Evolutionary conservation across 768 basidiomycete species (phyloP).

Genomic region (Lactarius akahatsu): DNA sequence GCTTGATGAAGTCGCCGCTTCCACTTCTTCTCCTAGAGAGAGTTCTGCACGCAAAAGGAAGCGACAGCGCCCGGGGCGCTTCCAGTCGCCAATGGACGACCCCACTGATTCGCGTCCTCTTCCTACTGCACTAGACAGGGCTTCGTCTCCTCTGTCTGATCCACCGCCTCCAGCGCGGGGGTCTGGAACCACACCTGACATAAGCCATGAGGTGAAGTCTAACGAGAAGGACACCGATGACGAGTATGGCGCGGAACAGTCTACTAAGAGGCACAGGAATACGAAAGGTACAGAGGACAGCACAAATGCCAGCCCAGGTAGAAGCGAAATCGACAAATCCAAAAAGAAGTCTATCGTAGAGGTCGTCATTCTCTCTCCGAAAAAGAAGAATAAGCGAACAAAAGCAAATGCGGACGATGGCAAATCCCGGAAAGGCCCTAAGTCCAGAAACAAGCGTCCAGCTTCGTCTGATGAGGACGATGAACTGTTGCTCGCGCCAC

Average conservation of each 20-base stretch:
- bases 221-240: constrained; percentile 23
- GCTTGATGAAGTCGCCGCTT: constrained; percentile 4
- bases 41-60: constrained; percentile 27
- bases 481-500: constrained; percentile 15
- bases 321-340: constrained; percentile 15
- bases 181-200: neutral
- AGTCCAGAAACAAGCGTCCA: neutral
- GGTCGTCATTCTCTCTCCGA: constrained; percentile 32
- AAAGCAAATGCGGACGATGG: constrained; percentile 17
- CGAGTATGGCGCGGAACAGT: constrained; percentile 24
- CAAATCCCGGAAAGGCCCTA: constrained; percentile 18
- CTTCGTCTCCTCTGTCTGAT: constrained; percentile 14
- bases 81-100: neutral
- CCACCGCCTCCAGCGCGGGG: constrained; percentile 7
- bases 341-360: constrained; percentile 28
- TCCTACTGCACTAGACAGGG: neutral
- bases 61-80: constrained; percentile 18
- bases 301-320: constrained; percentile 4
- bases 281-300: constrained; percentile 22
- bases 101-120: neutral
- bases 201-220: constrained; percentile 11
- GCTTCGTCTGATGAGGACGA: constrained; percentile 22
- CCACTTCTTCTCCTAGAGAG: constrained; percentile 16
- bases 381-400: constrained; percentile 26
- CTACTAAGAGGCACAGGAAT: constrained; percentile 15